Evolutionary conservation across 176 grass and related monocot genomes (phyloP).

Genomic region (Musa acuminata): DNA sequence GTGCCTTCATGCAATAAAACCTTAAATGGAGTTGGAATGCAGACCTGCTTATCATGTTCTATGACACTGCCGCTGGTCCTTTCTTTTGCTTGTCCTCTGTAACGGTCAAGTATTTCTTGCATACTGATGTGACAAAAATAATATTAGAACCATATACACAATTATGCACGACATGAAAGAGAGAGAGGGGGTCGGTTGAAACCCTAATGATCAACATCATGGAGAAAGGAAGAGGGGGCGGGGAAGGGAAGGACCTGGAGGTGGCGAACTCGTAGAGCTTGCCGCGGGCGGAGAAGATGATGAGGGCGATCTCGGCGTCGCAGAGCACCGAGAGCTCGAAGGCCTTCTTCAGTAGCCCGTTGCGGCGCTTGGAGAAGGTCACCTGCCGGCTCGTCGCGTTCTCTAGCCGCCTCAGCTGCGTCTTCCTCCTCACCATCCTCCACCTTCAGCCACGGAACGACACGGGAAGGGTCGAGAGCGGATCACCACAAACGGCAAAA

Average conservation of each 20-base stretch:
- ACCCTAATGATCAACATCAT: too few relatives aligned
- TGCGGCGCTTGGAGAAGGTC: slow-evolving; percentile 86
- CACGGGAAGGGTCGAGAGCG: too few relatives aligned
- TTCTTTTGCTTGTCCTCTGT: slow-evolving; percentile 40
- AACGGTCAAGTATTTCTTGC: slow-evolving; percentile 54
- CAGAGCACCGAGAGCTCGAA: slow-evolving; percentile 83
- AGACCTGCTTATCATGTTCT: slow-evolving; percentile 49
- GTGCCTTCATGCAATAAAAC: not conserved
- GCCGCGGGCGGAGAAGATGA: slow-evolving; percentile 66
- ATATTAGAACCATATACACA: too few relatives aligned
- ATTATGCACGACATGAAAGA: too few relatives aligned
- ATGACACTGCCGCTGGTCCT: slow-evolving; percentile 28
- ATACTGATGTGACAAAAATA: slow-evolving; percentile 9
- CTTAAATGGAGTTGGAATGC: slow-evolving; percentile 4
- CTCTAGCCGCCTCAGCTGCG: slow-evolving; percentile 75
- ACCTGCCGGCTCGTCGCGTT: slow-evolving; percentile 66
- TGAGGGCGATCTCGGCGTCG: slow-evolving; percentile 67
- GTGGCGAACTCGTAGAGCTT: slow-evolving; percentile 62
- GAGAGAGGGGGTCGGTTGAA: too few relatives aligned
- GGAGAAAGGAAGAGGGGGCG: slow-evolving; percentile 8
- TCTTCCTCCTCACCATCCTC: slow-evolving; percentile 70
- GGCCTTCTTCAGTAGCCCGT: slow-evolving; percentile 89
- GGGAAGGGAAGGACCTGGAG: slow-evolving; percentile 15
- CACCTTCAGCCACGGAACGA: too few relatives aligned
- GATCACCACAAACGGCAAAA: too few relatives aligned